Evolutionary conservation across 139 green algal genomes (phyloP), one percentile per base, ranked within the genome.

Genomic region (Protoeuglena noctilucae): DNA sequence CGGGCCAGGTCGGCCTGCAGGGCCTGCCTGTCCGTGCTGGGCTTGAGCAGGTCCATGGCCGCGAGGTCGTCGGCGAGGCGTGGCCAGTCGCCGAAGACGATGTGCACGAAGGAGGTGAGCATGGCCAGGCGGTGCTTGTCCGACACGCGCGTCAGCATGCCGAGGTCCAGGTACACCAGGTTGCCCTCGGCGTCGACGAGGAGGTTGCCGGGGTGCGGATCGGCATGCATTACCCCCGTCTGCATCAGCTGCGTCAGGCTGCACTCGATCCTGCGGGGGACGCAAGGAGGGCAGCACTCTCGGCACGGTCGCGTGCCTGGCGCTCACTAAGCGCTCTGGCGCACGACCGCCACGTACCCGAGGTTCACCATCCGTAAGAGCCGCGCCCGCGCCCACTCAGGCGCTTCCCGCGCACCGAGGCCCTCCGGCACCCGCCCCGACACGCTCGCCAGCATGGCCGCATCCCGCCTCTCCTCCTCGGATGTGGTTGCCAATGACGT

Each of bases 201-300:
- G 21, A 81, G 56, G 31, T 81, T 81, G 16, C 73, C 73, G 7
- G 67, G 66, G 58, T 81, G 73, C 2, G 73, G 73, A 48, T 81
- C 73, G 22, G 63, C 70, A 64, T 81, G 72, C 61, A 81, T 66
- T 19, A 73, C 46, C 4, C 69, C 63, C 19, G 65, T 74, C 21
- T 60, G 40, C 24, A 81, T 54, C 31, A 81, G 68, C 60, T 81
- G 72, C 21, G 34, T 50, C 29, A 80, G 50, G 21, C 51, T 67
- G 17, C 60, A 70, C 40, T 70, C 30, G 34, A 81, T 47, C 16
- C 70, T 51, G 28, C 29, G 28, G 43, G 40, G 18, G 40, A 21
- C 18, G 40, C 18, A 48, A 48, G 19, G 18, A 19, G 40, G 18
- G 40, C 40, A 48, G 18, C 40, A 19, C 18, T 48, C 18, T 18